phyloP scores from a whole-genome alignment of 345 rosid species.

The Lagerstroemia speciosa region DNA sequence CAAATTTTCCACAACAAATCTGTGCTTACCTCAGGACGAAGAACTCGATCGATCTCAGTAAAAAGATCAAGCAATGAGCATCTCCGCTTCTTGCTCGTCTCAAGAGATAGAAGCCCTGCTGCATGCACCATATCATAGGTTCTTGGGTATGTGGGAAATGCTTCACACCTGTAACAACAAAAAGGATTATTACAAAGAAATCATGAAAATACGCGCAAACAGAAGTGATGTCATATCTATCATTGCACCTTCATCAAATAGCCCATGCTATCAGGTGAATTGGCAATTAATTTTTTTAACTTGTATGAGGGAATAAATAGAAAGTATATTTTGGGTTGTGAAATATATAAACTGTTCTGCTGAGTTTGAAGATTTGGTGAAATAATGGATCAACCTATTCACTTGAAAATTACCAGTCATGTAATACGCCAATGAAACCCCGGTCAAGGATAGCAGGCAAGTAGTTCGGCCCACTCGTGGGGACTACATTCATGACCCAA shows the following conservation, averaged over 20 bases:
- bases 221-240: neutral
- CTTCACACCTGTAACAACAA: constrained; percentile 63
- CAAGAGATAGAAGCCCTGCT: constrained; percentile 65
- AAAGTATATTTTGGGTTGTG: no score
- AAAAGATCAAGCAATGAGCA: constrained; percentile 57
- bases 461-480: constrained; percentile 71
- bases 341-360: no score
- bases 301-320: neutral
- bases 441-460: constrained; percentile 85
- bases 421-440: constrained; percentile 85
- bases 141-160: constrained; percentile 93
- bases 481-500: constrained; percentile 99
- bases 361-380: no score
- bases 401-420: constrained; percentile 64
- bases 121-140: constrained; percentile 93
- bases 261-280: neutral
- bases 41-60: constrained; percentile 77
- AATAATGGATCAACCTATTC: neutral
- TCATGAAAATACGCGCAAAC: neutral
- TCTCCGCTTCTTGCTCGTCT: constrained; percentile 31
- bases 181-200: neutral
- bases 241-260: neutral
- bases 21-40: constrained; percentile 84
- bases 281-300: neutral
- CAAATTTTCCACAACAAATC: neutral